These are phyloP conservation scores for Rhodotorula sp. DNA, from an alignment of 1,284 basidiomycete species.

Conservation along the genomic window DNA sequence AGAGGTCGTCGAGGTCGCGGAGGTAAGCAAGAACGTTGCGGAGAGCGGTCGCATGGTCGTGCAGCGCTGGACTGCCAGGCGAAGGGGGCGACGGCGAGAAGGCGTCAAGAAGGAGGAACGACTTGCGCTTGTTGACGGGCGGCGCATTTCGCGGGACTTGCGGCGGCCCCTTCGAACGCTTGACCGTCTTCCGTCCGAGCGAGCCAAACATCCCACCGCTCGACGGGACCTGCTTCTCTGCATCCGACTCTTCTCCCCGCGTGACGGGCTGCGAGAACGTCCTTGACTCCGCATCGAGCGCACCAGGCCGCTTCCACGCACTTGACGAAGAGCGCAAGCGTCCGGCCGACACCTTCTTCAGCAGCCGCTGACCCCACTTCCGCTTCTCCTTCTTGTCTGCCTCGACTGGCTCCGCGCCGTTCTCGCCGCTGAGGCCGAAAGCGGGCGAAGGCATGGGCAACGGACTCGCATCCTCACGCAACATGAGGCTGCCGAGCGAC, in stretches of 20 bases:
- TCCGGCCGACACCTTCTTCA: constrained; percentile 33
- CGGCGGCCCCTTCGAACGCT: neutral
- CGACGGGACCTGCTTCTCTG: neutral
- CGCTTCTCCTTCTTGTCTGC: constrained; percentile 5
- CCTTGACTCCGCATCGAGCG: constrained; percentile 9
- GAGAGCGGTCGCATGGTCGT: constrained; percentile 57
- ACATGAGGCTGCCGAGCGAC: no score
- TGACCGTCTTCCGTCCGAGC: constrained; percentile 14
- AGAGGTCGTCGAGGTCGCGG: constrained; percentile 87
- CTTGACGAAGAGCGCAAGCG: constrained; percentile 12
- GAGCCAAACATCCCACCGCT: constrained; percentile 17
- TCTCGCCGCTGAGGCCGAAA: neutral
- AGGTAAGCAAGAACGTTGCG: constrained; percentile 91
- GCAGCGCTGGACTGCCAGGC: neutral
- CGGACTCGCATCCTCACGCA: neutral
- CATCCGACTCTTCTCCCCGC: constrained; percentile 19
- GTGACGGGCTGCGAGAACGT: constrained; percentile 31
- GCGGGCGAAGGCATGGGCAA: neutral
- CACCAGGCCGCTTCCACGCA: constrained; percentile 15
- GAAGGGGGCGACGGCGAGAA: neutral
- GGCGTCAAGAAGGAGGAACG: constrained; percentile 35
- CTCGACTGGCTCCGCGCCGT: neutral
- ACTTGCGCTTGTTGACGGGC: constrained; percentile 9
- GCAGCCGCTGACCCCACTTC: constrained; percentile 19
- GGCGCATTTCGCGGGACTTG: neutral